phyloP scores from a whole-genome alignment of 148 eudicot species.

The Spergularia bocconei region DNA sequence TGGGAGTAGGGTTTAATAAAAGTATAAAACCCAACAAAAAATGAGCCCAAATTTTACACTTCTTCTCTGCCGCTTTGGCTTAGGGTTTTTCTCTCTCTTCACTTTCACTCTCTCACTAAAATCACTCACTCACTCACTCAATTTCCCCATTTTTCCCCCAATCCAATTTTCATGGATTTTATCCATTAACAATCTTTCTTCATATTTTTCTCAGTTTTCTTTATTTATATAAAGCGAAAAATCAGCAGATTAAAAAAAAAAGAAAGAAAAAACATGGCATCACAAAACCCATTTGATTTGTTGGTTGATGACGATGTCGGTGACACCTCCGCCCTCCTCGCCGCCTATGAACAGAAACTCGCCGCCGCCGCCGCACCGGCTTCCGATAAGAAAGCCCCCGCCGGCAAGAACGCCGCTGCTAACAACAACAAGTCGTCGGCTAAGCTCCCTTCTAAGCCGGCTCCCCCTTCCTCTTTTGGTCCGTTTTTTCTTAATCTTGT shows the following conservation, averaged over 20 bases:
- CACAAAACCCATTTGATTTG: slow-evolving; percentile 55
- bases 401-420: slow-evolving; percentile 21
- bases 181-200: background rate
- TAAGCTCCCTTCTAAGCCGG: slow-evolving; percentile 54
- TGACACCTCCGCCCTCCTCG: slow-evolving; percentile 43
- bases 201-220: background rate
- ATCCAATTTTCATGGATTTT: background rate
- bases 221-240: background rate
- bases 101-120: background rate
- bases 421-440: slow-evolving; percentile 36
- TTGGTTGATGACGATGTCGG: slow-evolving; percentile 56
- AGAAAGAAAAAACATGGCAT: slow-evolving; percentile 41
- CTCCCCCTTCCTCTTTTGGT: slow-evolving; percentile 62
- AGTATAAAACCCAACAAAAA: too few species aligned
- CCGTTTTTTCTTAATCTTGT: background rate
- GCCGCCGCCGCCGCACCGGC: slow-evolving; percentile 20
- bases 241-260: too few species aligned
- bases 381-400: slow-evolving; percentile 20
- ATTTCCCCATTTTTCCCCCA: background rate
- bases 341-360: slow-evolving; percentile 38
- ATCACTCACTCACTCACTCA: too few species aligned
- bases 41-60: too few species aligned
- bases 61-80: background rate
- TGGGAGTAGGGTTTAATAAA: too few species aligned
- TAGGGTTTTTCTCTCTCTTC: slow-evolving; percentile 11